Evolutionary conservation across 805 yeast species (phyloP), one percentile per base, ranked within the genome.

Genomic region (Saturnispora silvae): DNA sequence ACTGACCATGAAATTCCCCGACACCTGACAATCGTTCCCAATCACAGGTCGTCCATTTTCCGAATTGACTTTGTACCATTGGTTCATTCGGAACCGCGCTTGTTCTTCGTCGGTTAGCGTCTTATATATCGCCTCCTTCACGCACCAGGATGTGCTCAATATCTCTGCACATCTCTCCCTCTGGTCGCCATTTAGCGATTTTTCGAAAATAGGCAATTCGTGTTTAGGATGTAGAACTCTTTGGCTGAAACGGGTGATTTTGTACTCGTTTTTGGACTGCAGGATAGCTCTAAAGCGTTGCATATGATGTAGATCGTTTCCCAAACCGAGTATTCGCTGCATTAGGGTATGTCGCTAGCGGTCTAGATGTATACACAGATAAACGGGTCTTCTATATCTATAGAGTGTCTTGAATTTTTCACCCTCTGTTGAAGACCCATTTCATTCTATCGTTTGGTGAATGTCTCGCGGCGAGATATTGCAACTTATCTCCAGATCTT

Each of bases 51-150:
- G 57, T 1, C 79, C 63, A 22, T 37, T 31, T 8, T 25, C 32
- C 33, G 57, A 60, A 34, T 64, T 61, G 9, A 30, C 32, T 30
- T 75, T 67, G 49, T 62, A 73, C 86, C 92, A 82, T 4, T 72
- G 53, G 6, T 60, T 65, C 61, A 82, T 79, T 20, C 50, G 52
- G 49, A 80, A 81, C 2, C 6, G 6, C n/a, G 35, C 34, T 52
- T 82, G 92, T 28, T 68, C 71, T 3, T 42, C 43, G 1, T 47
- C 35, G 33, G 65, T 70, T 40, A 82, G 53, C 0, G 77, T 64
- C 53, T 82, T 82, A 53, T 62, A 82, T 7, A 80, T 49, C 1
- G 92, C 87, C 48, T 82, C 94, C 45, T 82, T 82, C 7, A 71
- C 60, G 8, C 85, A 77, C 94, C 94, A 82, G 15, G 70, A 46